These are phyloP conservation scores for Lentinula sp. DNA, from an alignment of 768 basidiomycete genomes.

Conservation along the genomic window DNA sequence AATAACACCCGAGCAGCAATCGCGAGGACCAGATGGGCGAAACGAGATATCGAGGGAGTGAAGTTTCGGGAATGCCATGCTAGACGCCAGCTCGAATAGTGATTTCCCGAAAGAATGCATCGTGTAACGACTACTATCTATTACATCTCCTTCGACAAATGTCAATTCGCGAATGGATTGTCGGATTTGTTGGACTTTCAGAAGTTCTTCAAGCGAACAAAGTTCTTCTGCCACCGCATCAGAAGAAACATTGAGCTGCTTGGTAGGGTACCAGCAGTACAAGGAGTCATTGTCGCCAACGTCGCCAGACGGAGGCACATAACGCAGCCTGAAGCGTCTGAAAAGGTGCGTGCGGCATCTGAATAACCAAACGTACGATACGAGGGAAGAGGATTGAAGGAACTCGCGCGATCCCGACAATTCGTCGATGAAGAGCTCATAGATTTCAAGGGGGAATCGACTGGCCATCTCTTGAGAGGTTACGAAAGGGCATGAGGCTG, in stretches of 20 bases:
- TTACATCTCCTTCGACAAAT: not conserved
- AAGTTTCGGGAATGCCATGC: not conserved
- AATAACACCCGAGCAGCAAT: not conserved
- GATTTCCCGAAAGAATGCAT: not conserved
- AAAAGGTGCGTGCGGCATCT: constrained; percentile 2
- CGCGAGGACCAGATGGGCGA: not conserved
- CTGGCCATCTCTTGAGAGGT: not conserved
- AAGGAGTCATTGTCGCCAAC: not conserved
- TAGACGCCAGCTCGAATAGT: not conserved
- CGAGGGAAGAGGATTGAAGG: not conserved
- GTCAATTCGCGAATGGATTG: not conserved
- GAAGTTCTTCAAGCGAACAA: not conserved
- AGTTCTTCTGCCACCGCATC: not conserved
- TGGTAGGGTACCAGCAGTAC: not conserved
- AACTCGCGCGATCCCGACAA: not conserved
- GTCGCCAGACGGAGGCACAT: not conserved
- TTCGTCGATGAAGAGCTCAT: not conserved
- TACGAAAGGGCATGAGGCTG: not conserved
- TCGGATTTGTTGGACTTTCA: not conserved
- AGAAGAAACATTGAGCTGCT: not conserved
- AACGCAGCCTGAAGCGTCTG: not conserved
- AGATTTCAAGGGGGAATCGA: not conserved
- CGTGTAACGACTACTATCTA: not conserved
- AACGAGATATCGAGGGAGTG: not conserved
- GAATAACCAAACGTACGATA: not conserved